Conservation (phyloP, 352 stramenopile genomes). For the Pythium rishiriense region DNA sequence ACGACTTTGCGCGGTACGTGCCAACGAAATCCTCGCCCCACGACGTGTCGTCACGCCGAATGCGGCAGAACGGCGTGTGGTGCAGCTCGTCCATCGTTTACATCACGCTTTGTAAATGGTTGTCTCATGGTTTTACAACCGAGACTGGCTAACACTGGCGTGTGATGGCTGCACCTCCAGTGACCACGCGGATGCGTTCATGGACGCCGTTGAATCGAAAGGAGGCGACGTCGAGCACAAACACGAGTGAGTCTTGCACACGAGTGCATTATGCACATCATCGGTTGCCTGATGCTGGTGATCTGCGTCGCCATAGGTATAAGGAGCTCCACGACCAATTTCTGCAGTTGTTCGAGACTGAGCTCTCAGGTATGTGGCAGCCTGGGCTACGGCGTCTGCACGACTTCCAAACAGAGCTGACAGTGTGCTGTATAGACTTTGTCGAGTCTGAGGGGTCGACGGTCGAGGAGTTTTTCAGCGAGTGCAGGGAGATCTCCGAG, state of each 20-base stretch:
- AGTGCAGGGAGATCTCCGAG: slow-evolving; percentile 65
- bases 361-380: slow-evolving; percentile 60
- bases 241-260: slow-evolving; percentile 45
- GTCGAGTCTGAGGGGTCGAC: slow-evolving; percentile 64
- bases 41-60: too few relatives aligned
- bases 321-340: slow-evolving; percentile 79
- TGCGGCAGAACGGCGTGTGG: neutral
- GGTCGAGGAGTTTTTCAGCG: slow-evolving; percentile 66
- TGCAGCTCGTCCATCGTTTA: too few relatives aligned
- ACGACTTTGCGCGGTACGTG: slow-evolving; percentile 64
- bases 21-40: too few relatives aligned
- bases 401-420: too few relatives aligned
- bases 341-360: slow-evolving; percentile 68
- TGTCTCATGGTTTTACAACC: too few relatives aligned
- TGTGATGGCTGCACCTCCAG: slow-evolving; percentile 20
- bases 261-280: neutral
- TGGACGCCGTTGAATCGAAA: slow-evolving; percentile 65
- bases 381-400: too few relatives aligned
- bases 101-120: too few relatives aligned
- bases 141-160: too few relatives aligned
- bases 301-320: slow-evolving; percentile 32
- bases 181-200: slow-evolving; percentile 62
- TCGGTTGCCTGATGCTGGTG: neutral
- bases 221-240: slow-evolving; percentile 72
- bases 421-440: slow-evolving; percentile 51